Conservation (phyloP, 2,329 filamentous ascomycete species). For the Pseudomassariella vexata region DNA sequence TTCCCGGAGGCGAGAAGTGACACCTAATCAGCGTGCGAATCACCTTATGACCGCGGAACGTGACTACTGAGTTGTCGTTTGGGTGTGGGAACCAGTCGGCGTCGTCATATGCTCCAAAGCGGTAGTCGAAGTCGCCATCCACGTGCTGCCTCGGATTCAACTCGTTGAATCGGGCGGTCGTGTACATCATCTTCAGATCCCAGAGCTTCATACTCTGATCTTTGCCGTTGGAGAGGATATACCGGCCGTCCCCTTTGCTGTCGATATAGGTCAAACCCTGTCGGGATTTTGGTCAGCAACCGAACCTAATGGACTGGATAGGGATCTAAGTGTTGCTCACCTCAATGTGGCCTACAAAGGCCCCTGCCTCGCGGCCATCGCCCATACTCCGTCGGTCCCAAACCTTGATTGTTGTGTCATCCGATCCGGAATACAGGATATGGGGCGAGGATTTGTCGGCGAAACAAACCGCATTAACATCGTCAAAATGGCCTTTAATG, state of each 20-base stretch:
- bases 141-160: constrained; percentile 52
- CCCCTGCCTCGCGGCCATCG: constrained; percentile 65
- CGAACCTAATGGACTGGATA: too few relatives aligned
- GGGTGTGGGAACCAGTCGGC: constrained; percentile 67
- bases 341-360: constrained; percentile 63
- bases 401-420: constrained; percentile 89
- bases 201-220: constrained; percentile 97
- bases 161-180: constrained; percentile 55
- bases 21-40: constrained; percentile 88
- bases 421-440: constrained; percentile 91
- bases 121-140: constrained; percentile 66
- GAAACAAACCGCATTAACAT: constrained; percentile 96
- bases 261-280: constrained; percentile 64
- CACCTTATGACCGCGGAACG: constrained; percentile 85
- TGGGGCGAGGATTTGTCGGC: constrained; percentile 85
- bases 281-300: too few relatives aligned
- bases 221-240: constrained; percentile 90
- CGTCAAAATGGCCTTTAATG: constrained; percentile 72
- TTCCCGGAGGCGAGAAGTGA: constrained; percentile 84
- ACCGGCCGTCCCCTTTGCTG: constrained; percentile 66
- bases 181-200: constrained; percentile 88
- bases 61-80: constrained; percentile 86
- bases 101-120: constrained; percentile 60
- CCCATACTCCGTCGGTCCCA: constrained; percentile 95
- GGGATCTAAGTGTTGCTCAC: too few relatives aligned